Evolutionary conservation across 768 basidiomycete genomes (phyloP).

Genomic region (Galerina marginata): DNA sequence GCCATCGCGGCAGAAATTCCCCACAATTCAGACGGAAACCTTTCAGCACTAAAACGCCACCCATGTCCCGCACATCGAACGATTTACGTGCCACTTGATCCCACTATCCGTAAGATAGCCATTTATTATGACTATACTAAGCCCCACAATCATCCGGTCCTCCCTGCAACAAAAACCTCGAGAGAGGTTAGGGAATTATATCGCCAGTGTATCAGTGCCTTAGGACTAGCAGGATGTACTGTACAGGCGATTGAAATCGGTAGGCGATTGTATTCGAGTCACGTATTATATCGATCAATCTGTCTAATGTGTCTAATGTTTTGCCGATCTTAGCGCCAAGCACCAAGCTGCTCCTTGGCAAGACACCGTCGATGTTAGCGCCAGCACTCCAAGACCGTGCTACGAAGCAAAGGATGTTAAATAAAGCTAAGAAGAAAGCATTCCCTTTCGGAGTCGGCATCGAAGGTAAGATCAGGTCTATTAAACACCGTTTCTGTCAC

Average conservation of each 20-base stretch:
- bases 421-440: not conserved
- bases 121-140: not conserved
- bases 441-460: not conserved
- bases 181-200: not conserved
- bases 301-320: too few species aligned
- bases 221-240: constrained; percentile 14
- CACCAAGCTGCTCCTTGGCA: not conserved
- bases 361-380: not conserved
- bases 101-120: constrained; percentile 8
- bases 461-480: not conserved
- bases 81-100: constrained; percentile 15
- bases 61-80: constrained; percentile 4
- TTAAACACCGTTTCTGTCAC: not conserved
- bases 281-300: not conserved
- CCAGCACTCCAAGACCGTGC: constrained; percentile 7
- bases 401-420: constrained; percentile 7
- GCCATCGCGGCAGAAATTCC: too few species aligned
- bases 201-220: constrained; percentile 8
- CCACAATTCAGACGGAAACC: not conserved
- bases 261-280: constrained; percentile 11
- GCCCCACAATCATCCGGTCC: constrained; percentile 27
- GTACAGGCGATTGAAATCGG: constrained; percentile 22
- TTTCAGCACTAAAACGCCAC: not conserved
- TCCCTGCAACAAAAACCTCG: constrained; percentile 18
- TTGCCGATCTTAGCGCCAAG: constrained; percentile 2